These are phyloP conservation scores for Blastocystis sp. DNA, from an alignment of 352 stramenopile genomes.

Conservation along the genomic window DNA sequence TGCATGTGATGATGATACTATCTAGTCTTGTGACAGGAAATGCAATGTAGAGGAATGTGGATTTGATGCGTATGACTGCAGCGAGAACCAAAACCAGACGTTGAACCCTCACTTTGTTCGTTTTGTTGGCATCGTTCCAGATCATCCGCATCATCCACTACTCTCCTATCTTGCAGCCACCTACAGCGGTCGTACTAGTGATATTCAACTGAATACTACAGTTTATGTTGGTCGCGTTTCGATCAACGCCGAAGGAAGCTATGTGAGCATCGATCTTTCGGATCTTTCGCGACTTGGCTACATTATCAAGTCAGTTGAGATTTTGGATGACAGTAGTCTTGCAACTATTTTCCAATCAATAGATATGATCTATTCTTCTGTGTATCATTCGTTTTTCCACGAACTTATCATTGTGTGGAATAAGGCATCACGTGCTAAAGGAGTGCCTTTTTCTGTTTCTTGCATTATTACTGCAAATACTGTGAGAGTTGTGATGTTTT, in stretches of 20 bases:
- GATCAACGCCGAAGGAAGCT: constrained; percentile 70
- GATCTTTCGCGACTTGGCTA: neutral
- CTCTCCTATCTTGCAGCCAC: neutral
- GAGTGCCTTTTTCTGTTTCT: neutral
- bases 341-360: neutral
- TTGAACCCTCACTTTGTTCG: constrained; percentile 63
- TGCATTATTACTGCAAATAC: constrained; percentile 12
- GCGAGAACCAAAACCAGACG: constrained; percentile 65
- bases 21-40: constrained; percentile 68
- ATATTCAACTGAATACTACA: neutral
- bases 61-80: constrained; percentile 76
- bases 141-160: neutral
- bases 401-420: constrained; percentile 39
- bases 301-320: neutral
- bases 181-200: neutral
- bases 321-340: constrained; percentile 3
- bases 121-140: neutral
- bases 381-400: neutral
- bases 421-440: neutral
- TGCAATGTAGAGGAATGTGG: constrained; percentile 77
- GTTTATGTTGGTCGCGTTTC: constrained; percentile 69
- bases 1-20: neutral
- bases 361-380: constrained; percentile 31
- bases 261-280: constrained; percentile 68
- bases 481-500: neutral